phyloP scores from a whole-genome alignment of 306 rosid species.

The Gleditsia sinensis region DNA sequence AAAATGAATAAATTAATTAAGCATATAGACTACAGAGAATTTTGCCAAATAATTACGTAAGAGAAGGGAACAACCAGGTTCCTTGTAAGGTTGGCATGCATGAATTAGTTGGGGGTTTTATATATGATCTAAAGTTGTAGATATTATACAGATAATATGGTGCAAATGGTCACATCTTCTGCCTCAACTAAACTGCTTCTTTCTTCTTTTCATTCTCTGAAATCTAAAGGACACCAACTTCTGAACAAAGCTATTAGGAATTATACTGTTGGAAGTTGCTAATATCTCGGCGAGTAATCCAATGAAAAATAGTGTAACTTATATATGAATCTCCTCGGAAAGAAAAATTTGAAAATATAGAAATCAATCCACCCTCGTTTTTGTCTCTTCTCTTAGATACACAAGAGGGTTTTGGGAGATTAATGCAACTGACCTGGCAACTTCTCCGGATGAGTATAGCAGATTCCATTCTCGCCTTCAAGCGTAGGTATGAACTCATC shows the following conservation, averaged over 20 bases:
- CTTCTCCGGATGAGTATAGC: slow-evolving; percentile 80
- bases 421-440: slow-evolving; percentile 55
- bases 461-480: slow-evolving; percentile 81
- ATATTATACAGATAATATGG: background rate
- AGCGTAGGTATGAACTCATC: slow-evolving; percentile 80
- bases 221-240: slow-evolving; percentile 21
- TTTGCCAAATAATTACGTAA: background rate
- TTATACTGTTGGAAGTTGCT: background rate
- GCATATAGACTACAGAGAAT: too few species aligned
- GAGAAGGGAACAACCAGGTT: background rate
- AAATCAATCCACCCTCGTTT: too few species aligned
- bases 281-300: background rate
- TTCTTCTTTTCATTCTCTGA: slow-evolving; percentile 10
- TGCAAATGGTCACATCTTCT: slow-evolving; percentile 21
- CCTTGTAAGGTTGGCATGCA: slow-evolving; percentile 22
- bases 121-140: too few species aligned
- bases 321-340: background rate
- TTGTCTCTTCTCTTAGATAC: too few species aligned
- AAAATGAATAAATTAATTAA: background rate
- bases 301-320: background rate
- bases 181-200: background rate
- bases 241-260: background rate
- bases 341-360: background rate
- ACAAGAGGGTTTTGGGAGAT: background rate
- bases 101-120: background rate